Conservation (phyloP, 495 filamentous ascomycete genomes). For the Hypoxylon crocopeplum region DNA sequence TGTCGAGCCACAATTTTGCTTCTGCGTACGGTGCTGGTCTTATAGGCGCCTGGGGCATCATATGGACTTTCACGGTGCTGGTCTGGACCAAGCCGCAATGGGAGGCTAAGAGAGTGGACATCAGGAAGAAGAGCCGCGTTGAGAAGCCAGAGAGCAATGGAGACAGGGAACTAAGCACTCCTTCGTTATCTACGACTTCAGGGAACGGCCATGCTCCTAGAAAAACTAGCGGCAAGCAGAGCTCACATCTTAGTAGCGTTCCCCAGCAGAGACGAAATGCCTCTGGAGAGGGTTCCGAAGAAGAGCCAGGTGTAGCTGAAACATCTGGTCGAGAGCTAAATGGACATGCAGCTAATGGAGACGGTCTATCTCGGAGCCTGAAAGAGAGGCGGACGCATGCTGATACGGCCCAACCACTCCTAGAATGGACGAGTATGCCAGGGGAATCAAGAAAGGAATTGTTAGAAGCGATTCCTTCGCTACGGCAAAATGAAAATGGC, state of each 20-base stretch:
- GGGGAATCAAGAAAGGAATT: neutral
- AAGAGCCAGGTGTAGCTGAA: neutral
- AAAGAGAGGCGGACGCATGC: neutral
- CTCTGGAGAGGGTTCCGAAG: neutral
- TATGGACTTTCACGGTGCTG: slow-evolving; percentile 69
- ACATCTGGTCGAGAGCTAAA: slow-evolving; percentile 14
- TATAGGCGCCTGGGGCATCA: slow-evolving; percentile 66
- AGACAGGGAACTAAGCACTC: neutral
- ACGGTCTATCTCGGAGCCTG: neutral
- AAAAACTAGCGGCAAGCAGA: neutral
- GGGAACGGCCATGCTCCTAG: neutral
- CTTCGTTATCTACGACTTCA: neutral
- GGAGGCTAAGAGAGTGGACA: slow-evolving; percentile 71
- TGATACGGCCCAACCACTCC: neutral
- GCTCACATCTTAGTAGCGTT: neutral
- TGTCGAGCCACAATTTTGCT: slow-evolving; percentile 62
- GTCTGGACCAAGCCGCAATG: slow-evolving; percentile 69
- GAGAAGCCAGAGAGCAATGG: slow-evolving; percentile 21
- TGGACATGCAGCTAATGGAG: neutral
- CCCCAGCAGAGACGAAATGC: neutral
- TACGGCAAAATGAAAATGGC: slow-evolving; percentile 1
- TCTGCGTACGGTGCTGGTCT: slow-evolving; percentile 73
- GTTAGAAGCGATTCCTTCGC: slow-evolving; percentile 1
- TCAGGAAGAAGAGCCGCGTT: slow-evolving; percentile 47
- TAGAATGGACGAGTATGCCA: neutral